Conservation (phyloP, 345 rosid species). For the Linum lewisii region DNA sequence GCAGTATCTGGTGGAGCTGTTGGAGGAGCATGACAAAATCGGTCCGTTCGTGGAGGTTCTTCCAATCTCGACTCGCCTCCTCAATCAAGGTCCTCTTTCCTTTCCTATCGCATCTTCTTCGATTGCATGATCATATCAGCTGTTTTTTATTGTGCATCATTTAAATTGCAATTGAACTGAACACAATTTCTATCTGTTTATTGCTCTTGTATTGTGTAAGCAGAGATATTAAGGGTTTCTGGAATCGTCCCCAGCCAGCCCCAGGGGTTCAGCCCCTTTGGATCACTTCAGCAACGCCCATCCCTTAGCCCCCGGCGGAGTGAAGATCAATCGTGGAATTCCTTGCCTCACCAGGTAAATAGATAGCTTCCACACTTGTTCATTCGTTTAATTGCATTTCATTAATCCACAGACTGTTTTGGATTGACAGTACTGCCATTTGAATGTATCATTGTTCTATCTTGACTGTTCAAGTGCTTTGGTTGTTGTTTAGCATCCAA, state of each 20-base stretch:
- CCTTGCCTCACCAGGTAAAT: slow-evolving; percentile 1
- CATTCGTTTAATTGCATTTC: no score
- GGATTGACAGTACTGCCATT: background rate
- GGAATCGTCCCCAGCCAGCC: slow-evolving; percentile 2
- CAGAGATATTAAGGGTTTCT: slow-evolving; percentile 4
- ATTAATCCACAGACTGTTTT: no score
- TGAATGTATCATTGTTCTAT: background rate
- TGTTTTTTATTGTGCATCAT: background rate
- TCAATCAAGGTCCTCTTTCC: slow-evolving; percentile 5
- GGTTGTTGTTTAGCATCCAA: background rate
- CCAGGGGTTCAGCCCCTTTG: background rate
- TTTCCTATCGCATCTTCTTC: background rate
- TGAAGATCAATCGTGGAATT: background rate
- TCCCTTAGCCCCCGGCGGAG: background rate
- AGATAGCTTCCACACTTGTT: background rate
- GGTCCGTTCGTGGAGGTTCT: background rate
- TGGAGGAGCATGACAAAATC: background rate
- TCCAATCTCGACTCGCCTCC: background rate
- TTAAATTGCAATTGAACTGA: background rate
- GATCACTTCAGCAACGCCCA: background rate
- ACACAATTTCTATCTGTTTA: background rate
- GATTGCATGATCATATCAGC: background rate
- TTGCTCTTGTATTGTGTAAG: background rate
- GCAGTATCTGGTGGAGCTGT: slow-evolving; percentile 1
- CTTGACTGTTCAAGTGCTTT: background rate